phyloP scores from a whole-genome alignment of 2,329 filamentous ascomycete species.

The Stagonosporopsis chrysanthemi region DNA sequence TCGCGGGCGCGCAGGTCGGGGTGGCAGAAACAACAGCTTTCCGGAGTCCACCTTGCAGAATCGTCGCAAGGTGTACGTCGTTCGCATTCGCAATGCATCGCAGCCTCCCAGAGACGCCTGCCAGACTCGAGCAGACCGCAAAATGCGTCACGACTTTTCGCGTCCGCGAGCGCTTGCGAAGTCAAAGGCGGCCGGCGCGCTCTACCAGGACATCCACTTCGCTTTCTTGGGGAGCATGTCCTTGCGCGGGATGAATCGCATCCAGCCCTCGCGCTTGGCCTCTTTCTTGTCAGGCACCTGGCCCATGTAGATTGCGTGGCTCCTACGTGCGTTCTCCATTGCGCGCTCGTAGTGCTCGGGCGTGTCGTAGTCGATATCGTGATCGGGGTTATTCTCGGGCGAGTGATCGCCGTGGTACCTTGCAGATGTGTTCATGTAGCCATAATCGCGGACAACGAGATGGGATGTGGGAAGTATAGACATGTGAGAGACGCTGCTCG shows the following conservation, averaged over 20 bases:
- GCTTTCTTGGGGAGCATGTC: slow-evolving; percentile 17
- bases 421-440: slow-evolving; percentile 32
- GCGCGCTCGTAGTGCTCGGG: slow-evolving; percentile 30
- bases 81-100: not conserved
- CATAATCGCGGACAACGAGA: slow-evolving; percentile 34
- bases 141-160: slow-evolving; percentile 2
- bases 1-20: slow-evolving; percentile 2
- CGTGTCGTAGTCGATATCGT: slow-evolving; percentile 33
- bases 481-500: slow-evolving; percentile 15
- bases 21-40: not conserved
- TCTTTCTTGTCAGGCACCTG: slow-evolving; percentile 24
- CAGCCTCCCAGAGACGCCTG: not conserved
- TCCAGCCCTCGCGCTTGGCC: slow-evolving; percentile 28
- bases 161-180: not conserved
- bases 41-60: not conserved
- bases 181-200: not conserved
- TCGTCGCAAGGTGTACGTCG: not conserved
- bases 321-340: slow-evolving; percentile 34
- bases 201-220: slow-evolving; percentile 19
- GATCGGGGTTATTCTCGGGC: slow-evolving; percentile 37
- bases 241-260: slow-evolving; percentile 27
- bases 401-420: slow-evolving; percentile 38
- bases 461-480: slow-evolving; percentile 14
- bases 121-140: not conserved
- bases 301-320: slow-evolving; percentile 36